These are phyloP conservation scores for Fusarium duplospermum DNA, from an alignment of 2,329 filamentous ascomycete species.

Conservation along the genomic window DNA sequence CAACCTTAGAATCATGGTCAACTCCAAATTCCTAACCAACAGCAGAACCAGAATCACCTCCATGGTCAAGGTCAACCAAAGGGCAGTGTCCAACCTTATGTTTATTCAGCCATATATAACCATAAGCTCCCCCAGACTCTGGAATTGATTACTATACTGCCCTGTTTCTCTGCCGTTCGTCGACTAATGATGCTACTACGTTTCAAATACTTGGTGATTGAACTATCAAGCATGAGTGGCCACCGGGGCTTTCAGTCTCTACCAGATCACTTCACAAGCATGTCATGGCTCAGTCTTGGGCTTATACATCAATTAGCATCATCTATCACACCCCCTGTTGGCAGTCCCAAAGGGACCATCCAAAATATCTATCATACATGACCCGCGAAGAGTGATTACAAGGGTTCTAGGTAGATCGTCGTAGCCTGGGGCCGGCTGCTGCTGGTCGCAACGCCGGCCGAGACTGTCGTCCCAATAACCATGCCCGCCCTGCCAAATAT, in stretches of 20 bases:
- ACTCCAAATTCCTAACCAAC: neutral
- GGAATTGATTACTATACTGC: neutral
- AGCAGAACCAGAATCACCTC: neutral
- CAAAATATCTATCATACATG: slow-evolving; percentile 45
- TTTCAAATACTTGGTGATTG: neutral
- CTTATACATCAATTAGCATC: slow-evolving; percentile 35
- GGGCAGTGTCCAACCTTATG: neutral
- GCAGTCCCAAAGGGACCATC: slow-evolving; percentile 18
- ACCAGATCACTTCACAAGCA: neutral
- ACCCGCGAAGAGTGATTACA: slow-evolving; percentile 47
- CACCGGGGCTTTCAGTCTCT: neutral
- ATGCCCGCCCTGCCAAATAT: slow-evolving; percentile 44
- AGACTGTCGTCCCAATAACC: slow-evolving; percentile 46
- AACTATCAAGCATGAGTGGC: neutral
- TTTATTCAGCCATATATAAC: neutral
- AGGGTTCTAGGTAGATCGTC: slow-evolving; percentile 47
- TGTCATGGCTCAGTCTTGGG: neutral
- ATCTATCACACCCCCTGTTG: slow-evolving; percentile 27
- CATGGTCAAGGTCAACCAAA: neutral
- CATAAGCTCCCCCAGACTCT: neutral
- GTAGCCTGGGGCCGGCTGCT: slow-evolving; percentile 39
- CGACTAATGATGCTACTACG: too few species aligned
- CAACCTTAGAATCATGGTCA: neutral
- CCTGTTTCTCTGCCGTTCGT: neutral
- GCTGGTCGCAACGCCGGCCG: slow-evolving; percentile 36